phyloP scores from a whole-genome alignment of 495 filamentous ascomycete species.

The Podospora anserina region DNA sequence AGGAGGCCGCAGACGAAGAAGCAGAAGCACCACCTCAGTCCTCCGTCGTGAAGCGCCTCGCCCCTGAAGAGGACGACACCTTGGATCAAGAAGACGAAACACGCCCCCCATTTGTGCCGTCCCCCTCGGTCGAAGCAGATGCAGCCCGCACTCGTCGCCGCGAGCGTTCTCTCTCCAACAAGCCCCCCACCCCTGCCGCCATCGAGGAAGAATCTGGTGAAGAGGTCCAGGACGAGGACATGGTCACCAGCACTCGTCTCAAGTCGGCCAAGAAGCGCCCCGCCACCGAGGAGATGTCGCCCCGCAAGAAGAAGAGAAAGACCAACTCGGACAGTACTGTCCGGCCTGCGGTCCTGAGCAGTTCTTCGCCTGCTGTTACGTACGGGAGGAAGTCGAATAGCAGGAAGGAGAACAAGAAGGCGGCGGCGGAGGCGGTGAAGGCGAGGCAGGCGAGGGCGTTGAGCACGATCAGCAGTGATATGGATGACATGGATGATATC shows the following conservation, averaged over 20 bases:
- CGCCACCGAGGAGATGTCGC: not conserved
- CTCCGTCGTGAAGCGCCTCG: not conserved
- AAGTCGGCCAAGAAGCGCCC: not conserved
- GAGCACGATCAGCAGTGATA: conserved; percentile 26
- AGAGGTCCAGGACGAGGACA: not conserved
- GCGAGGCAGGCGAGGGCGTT: not conserved
- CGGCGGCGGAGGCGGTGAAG: no score
- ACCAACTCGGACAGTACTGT: not conserved
- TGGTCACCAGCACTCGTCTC: no score
- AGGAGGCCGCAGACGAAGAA: not conserved
- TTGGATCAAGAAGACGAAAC: not conserved
- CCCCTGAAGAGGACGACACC: not conserved
- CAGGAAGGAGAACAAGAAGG: no score
- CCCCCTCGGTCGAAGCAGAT: conserved; percentile 12
- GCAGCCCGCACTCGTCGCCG: conserved; percentile 6
- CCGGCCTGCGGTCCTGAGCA: not conserved
- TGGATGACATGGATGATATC: conserved; percentile 39
- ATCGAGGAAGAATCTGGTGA: not conserved
- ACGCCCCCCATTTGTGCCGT: not conserved
- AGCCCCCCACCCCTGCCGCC: not conserved
- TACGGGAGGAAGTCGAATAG: not conserved
- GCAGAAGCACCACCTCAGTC: not conserved
- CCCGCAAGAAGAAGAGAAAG: not conserved
- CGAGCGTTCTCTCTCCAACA: not conserved
- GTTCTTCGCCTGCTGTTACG: not conserved